Percentiles rank a stretch among this genome's conserved stretches.
These are phyloP conservation scores for Leersia perrieri DNA, from an alignment of 176 grass and related monocot genomes.

Conservation along the genomic window DNA sequence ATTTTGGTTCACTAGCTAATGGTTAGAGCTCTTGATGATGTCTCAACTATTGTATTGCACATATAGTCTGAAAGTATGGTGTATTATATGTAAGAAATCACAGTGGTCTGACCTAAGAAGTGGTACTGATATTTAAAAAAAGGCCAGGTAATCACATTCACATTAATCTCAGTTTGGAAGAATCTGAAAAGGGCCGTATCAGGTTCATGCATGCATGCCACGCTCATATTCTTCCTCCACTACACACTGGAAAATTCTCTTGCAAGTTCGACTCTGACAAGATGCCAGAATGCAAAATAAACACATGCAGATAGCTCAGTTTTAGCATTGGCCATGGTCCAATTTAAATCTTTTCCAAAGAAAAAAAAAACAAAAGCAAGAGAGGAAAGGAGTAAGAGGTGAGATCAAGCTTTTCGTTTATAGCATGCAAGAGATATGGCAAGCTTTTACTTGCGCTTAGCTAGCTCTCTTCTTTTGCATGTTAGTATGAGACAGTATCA, in stretches of 20 bases:
- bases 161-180: slow-evolving; percentile 23
- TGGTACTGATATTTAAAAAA: neutral
- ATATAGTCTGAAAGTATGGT: too few species aligned
- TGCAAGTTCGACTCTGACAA: slow-evolving; percentile 22
- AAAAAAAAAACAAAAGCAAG: neutral
- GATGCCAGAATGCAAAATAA: slow-evolving; percentile 18
- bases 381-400: slow-evolving; percentile 10
- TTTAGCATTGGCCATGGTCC: slow-evolving; percentile 24
- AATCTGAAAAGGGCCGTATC: neutral
- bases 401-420: slow-evolving; percentile 27
- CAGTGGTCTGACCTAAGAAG: too few species aligned
- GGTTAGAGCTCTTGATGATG: too few species aligned
- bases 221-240: slow-evolving; percentile 34
- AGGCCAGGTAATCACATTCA: neutral
- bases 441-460: slow-evolving; percentile 34
- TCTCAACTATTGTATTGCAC: too few species aligned
- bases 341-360: slow-evolving; percentile 32
- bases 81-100: too few species aligned
- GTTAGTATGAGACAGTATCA: slow-evolving; percentile 32
- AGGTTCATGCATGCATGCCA: slow-evolving; percentile 17
- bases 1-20: too few species aligned
- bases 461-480: slow-evolving; percentile 45
- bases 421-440: slow-evolving; percentile 18
- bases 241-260: slow-evolving; percentile 25
- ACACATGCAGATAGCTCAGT: slow-evolving; percentile 17